Percentiles rank a stretch among this genome's conserved stretches.
Conservation (phyloP, 75 land plant genomes). For the Sequoiadendron giganteum region DNA sequence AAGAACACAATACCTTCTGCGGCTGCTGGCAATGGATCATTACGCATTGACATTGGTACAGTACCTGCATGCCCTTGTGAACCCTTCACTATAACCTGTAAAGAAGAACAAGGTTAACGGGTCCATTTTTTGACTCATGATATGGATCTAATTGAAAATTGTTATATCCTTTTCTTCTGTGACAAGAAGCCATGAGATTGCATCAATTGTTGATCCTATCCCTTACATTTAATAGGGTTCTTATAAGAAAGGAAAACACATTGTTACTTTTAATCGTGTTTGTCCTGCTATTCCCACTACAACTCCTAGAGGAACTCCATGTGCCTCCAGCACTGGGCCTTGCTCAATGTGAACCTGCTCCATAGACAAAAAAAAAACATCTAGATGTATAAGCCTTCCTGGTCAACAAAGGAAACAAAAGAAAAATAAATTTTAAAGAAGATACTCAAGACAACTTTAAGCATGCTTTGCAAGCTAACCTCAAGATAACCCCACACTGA, state of each 20-base stretch:
- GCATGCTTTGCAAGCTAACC: slow-evolving; percentile 37
- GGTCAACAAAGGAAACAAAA: background rate
- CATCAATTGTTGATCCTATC: background rate
- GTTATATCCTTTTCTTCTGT: background rate
- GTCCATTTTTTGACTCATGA: background rate
- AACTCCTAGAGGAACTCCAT: slow-evolving; percentile 76
- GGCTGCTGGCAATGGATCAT: slow-evolving; percentile 93
- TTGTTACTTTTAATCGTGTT: slow-evolving; percentile 70
- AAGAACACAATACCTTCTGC: slow-evolving; percentile 81
- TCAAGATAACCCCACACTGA: slow-evolving; percentile 94
- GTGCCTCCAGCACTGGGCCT: slow-evolving; percentile 94
- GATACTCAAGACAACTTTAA: slow-evolving; percentile 5
- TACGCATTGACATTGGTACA: slow-evolving; percentile 97
- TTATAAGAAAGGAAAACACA: background rate
- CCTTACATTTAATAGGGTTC: background rate
- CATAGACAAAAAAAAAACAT: slow-evolving; percentile 7
- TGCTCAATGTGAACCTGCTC: slow-evolving; percentile 97
- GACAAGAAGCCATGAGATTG: background rate
- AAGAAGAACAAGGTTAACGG: background rate
- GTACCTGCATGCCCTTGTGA: slow-evolving; percentile 99
- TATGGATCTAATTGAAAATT: background rate
- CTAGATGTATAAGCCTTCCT: background rate
- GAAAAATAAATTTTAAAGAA: background rate
- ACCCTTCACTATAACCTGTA: slow-evolving; percentile 86
- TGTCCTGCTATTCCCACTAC: slow-evolving; percentile 98